These are phyloP conservation scores for Silybum marianum DNA, from an alignment of 129 eudicot species.

Conservation along the genomic window DNA sequence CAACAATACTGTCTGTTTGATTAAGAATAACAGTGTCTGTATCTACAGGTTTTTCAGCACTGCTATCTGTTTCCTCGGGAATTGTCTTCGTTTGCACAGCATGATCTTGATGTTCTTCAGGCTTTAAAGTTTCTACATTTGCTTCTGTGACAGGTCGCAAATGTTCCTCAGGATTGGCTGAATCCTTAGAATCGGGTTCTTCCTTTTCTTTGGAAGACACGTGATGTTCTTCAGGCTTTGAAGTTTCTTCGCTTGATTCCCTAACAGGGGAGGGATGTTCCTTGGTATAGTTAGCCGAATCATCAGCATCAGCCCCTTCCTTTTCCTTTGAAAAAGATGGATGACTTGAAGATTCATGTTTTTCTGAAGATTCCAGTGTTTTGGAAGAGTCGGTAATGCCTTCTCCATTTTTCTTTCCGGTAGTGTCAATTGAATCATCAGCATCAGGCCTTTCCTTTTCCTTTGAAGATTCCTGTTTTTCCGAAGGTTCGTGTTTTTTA, in stretches of 20 bases:
- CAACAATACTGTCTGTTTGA: too few species aligned
- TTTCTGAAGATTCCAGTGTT: conserved; percentile 27
- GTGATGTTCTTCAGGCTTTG: conserved; percentile 7
- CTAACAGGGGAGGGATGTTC: conserved; percentile 34
- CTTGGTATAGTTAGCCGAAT: conserved; percentile 19
- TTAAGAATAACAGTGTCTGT: not conserved
- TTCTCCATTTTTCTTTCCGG: conserved; percentile 2
- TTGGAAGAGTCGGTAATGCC: conserved; percentile 26
- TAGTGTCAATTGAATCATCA: conserved; percentile 29
- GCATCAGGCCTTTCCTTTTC: conserved; percentile 35
- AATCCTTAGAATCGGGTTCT: conserved; percentile 28
- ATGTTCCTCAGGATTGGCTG: conserved; percentile 33
- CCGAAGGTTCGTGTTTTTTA: conserved; percentile 32
- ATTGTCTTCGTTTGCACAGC: conserved; percentile 3
- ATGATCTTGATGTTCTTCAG: conserved; percentile 10
- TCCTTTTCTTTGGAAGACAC: conserved; percentile 31
- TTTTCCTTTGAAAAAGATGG: conserved; percentile 36
- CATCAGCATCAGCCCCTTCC: conserved; percentile 38
- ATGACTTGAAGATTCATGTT: conserved; percentile 36
- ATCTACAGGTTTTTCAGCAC: conserved; percentile 9
- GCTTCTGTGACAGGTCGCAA: conserved; percentile 31
- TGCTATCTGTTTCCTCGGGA: not conserved
- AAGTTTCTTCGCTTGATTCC: conserved; percentile 36
- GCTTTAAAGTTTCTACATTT: conserved; percentile 27
- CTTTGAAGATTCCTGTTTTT: conserved; percentile 24